These are phyloP conservation scores for Benincasa hispida DNA, from an alignment of 306 rosid species.

Conservation along the genomic window DNA sequence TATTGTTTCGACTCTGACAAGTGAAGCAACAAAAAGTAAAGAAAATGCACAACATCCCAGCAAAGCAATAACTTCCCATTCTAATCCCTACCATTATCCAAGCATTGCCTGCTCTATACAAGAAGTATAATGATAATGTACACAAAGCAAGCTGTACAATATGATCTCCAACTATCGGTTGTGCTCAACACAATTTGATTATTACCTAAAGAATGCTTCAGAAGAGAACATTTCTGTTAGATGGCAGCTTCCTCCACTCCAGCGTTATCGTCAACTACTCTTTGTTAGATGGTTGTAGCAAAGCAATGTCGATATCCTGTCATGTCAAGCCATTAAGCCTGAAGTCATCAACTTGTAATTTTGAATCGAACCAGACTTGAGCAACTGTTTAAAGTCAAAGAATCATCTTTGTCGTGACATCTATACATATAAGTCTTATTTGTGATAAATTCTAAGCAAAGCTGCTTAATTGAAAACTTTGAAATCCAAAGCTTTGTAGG, in stretches of 20 bases:
- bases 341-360: neutral
- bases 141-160: neutral
- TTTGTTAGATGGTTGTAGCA: neutral
- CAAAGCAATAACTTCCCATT: neutral
- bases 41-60: neutral
- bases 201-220: neutral
- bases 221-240: neutral
- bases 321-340: neutral
- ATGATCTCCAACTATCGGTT: neutral
- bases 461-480: neutral
- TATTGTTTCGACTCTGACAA: neutral
- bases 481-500: neutral
- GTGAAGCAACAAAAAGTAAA: no score
- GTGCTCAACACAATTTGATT: neutral
- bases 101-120: neutral
- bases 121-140: neutral
- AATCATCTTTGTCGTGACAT: neutral
- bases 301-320: neutral
- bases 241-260: neutral
- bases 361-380: neutral
- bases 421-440: neutral
- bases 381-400: neutral
- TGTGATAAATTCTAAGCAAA: neutral
- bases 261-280: neutral
- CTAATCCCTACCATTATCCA: neutral